These are phyloP conservation scores for Pestalotiopsis sp. DNA, from an alignment of 2,329 filamentous ascomycete genomes.

Conservation along the genomic window DNA sequence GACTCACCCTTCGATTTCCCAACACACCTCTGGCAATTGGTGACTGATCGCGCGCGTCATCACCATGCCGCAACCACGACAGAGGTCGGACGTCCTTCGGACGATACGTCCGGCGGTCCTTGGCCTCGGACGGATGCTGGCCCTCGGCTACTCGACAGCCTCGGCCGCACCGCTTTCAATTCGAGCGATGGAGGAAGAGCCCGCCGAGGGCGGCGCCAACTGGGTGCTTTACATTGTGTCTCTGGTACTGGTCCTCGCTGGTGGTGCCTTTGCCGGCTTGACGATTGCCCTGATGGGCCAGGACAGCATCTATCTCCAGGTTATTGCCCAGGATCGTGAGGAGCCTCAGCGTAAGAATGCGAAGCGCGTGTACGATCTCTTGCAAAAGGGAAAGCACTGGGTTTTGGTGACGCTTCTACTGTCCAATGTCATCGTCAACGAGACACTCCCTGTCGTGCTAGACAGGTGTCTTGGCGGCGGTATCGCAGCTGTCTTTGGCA, in stretches of 20 bases:
- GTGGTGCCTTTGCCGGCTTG: constrained; percentile 91
- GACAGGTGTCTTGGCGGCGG: constrained; percentile 93
- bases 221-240: constrained; percentile 84
- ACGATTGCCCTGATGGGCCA: constrained; percentile 79
- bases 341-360: constrained; percentile 88
- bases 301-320: constrained; percentile 96
- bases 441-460: constrained; percentile 91
- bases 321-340: constrained; percentile 83
- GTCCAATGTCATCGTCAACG: constrained; percentile 97
- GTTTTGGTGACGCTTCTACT: constrained; percentile 91
- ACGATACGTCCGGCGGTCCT: constrained; percentile 16
- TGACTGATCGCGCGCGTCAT: not conserved
- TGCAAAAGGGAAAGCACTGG: constrained; percentile 95
- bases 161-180: constrained; percentile 24
- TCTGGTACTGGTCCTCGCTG: constrained; percentile 78
- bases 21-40: not conserved
- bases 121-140: constrained; percentile 9
- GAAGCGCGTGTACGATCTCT: constrained; percentile 73
- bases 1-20: not conserved
- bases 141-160: constrained; percentile 14
- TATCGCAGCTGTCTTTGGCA: constrained; percentile 90
- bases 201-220: constrained; percentile 63
- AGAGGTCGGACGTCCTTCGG: constrained; percentile 6
- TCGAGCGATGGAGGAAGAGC: constrained; percentile 42
- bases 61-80: constrained; percentile 7